Evolutionary conservation across 2,329 filamentous ascomycete genomes (phyloP).

Genomic region (Ophiocordyceps unilateralis): DNA sequence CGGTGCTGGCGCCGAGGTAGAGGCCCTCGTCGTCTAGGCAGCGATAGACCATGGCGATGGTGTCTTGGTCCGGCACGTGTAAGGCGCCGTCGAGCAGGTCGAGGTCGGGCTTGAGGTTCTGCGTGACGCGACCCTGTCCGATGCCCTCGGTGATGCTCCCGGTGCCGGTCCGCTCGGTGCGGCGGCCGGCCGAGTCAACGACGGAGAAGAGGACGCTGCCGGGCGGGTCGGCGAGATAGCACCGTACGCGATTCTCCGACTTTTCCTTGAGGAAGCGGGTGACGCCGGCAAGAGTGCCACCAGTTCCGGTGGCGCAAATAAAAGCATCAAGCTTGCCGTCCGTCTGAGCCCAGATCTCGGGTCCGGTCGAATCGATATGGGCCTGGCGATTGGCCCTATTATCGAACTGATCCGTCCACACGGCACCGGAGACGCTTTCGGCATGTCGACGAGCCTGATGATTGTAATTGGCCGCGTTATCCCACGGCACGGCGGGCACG

Average conservation of each 20-base stretch:
- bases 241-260: constrained; percentile 62
- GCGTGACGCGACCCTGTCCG: constrained; percentile 89
- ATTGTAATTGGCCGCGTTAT: constrained; percentile 94
- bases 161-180: constrained; percentile 67
- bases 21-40: constrained; percentile 91
- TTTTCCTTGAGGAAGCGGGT: constrained; percentile 79
- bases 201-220: constrained; percentile 89
- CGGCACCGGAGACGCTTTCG: constrained; percentile 68
- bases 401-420: constrained; percentile 99
- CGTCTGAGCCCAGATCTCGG: constrained; percentile 94
- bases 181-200: constrained; percentile 66
- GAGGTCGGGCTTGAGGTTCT: constrained; percentile 78
- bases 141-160: constrained; percentile 90
- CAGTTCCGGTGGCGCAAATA: constrained; percentile 87
- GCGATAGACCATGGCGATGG: constrained; percentile 92
- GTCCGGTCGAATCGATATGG: constrained; percentile 91
- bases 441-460: constrained; percentile 86
- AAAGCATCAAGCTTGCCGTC: constrained; percentile 76
- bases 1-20: constrained; percentile 86
- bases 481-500: constrained; percentile 87
- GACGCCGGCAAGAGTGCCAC: constrained; percentile 73
- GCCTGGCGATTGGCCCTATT: constrained; percentile 87
- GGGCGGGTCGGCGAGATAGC: constrained; percentile 83
- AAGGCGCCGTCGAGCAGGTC: constrained; percentile 70
- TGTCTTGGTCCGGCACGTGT: constrained; percentile 79